phyloP scores from a whole-genome alignment of 306 rosid species.

The Quercus agrifolia region DNA sequence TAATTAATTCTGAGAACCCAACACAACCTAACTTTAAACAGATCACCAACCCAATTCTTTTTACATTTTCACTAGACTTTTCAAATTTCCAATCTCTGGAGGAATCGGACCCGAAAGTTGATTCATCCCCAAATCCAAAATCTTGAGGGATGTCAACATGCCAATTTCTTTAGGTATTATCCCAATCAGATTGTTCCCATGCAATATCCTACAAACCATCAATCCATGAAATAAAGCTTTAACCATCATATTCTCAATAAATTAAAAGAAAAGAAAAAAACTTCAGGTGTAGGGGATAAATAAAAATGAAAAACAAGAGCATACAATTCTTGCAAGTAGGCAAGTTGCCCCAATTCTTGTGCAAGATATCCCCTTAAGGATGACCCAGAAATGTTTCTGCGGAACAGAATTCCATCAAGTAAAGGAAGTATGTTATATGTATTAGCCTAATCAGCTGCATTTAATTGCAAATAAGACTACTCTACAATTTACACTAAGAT shows the following conservation, averaged over 20 bases:
- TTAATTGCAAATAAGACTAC: constrained; percentile 16
- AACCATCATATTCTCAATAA: constrained; percentile 10
- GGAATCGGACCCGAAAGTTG: constrained; percentile 83
- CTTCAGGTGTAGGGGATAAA: background rate
- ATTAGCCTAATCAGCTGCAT: constrained; percentile 14
- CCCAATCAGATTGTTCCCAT: constrained; percentile 76
- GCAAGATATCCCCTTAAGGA: constrained; percentile 71
- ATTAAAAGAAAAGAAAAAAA: background rate
- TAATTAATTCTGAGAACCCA: constrained; percentile 19
- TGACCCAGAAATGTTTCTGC: constrained; percentile 80
- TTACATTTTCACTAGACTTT: constrained; percentile 64
- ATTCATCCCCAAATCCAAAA: constrained; percentile 88
- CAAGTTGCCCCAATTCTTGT: constrained; percentile 75
- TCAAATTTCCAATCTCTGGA: constrained; percentile 69
- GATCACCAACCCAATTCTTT: constrained; percentile 2
- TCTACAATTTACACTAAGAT: constrained; percentile 6
- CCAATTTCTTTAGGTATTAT: constrained; percentile 74
- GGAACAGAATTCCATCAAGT: constrained; percentile 27
- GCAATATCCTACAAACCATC: constrained; percentile 59
- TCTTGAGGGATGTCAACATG: constrained; percentile 53
- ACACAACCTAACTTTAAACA: constrained; percentile 3
- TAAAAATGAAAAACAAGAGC: constrained; percentile 18
- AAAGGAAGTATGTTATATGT: constrained; percentile 16
- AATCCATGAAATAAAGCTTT: constrained; percentile 22
- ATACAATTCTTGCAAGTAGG: constrained; percentile 78